Percentiles rank a stretch among this genome's conserved stretches.
Evolutionary conservation across 768 basidiomycete species (phyloP).

Genomic region (Tylopilus balloui): DNA sequence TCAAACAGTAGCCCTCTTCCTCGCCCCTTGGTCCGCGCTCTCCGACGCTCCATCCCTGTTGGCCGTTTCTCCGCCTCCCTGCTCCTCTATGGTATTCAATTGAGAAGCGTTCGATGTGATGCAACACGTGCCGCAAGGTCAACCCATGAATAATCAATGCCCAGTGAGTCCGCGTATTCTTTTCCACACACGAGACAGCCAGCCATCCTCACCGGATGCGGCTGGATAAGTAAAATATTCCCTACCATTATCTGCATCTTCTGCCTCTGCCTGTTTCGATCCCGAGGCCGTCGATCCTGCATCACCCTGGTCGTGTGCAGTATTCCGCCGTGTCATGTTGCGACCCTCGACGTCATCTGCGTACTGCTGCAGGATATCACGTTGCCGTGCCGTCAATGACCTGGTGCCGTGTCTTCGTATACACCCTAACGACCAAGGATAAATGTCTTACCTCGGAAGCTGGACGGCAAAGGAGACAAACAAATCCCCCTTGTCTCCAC

Average conservation of each 20-base stretch:
- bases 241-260: slow-evolving; percentile 61
- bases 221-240: slow-evolving; percentile 56
- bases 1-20: slow-evolving; percentile 47
- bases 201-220: slow-evolving; percentile 52
- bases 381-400: slow-evolving; percentile 77
- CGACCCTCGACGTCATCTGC: slow-evolving; percentile 91
- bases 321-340: slow-evolving; percentile 17
- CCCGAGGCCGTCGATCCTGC: slow-evolving; percentile 13
- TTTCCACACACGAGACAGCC: slow-evolving; percentile 68
- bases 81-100: slow-evolving; percentile 28
- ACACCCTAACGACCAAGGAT: slow-evolving; percentile 4
- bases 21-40: slow-evolving; percentile 42
- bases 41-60: slow-evolving; percentile 33
- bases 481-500: slow-evolving; percentile 70
- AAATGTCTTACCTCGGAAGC: slow-evolving; percentile 74
- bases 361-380: slow-evolving; percentile 81
- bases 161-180: slow-evolving; percentile 66
- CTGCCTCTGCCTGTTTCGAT: slow-evolving; percentile 21
- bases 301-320: slow-evolving; percentile 17
- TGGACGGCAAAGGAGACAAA: slow-evolving; percentile 85
- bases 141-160: slow-evolving; percentile 57
- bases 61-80: slow-evolving; percentile 18
- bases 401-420: slow-evolving; percentile 38
- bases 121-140: slow-evolving; percentile 30
- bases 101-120: slow-evolving; percentile 25